These are phyloP conservation scores for Taphrina betulina DNA, from an alignment of 1,139 yeast species.

Conservation along the genomic window DNA sequence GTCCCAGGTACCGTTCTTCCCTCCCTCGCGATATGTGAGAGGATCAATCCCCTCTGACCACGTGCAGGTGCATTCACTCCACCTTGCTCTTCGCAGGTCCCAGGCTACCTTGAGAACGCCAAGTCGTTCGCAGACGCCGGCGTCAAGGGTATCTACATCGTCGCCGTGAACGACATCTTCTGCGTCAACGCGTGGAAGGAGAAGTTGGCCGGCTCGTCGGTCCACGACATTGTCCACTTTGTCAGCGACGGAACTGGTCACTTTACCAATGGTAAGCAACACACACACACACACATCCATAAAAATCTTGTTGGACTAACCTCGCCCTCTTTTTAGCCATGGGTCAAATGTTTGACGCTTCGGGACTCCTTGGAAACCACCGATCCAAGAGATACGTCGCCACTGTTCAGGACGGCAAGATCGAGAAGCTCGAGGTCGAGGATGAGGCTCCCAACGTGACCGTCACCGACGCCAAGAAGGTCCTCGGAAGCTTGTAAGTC, in stretches of 20 bases:
- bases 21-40: too few species aligned
- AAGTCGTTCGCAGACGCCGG: constrained; percentile 65
- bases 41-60: too few species aligned
- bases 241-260: constrained; percentile 77
- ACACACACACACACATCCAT: too few species aligned
- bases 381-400: constrained; percentile 78
- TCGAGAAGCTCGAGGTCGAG: constrained; percentile 65
- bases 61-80: constrained; percentile 22
- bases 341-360: constrained; percentile 69
- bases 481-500: too few species aligned
- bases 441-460: constrained; percentile 75
- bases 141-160: constrained; percentile 56
- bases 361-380: constrained; percentile 67
- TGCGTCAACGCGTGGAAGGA: constrained; percentile 80
- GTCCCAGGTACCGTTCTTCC: constrained; percentile 93
- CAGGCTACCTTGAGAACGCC: constrained; percentile 63
- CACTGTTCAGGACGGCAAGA: constrained; percentile 70
- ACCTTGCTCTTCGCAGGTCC: constrained; percentile 68
- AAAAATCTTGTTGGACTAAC: too few species aligned
- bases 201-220: constrained; percentile 45
- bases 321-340: too few species aligned
- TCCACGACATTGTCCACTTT: constrained; percentile 49
- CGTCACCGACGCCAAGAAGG: constrained; percentile 51
- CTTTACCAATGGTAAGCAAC: constrained; percentile 49
- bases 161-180: constrained; percentile 83